phyloP scores from a whole-genome alignment of 2,329 filamentous ascomycete species.

The Fusarium poae region DNA sequence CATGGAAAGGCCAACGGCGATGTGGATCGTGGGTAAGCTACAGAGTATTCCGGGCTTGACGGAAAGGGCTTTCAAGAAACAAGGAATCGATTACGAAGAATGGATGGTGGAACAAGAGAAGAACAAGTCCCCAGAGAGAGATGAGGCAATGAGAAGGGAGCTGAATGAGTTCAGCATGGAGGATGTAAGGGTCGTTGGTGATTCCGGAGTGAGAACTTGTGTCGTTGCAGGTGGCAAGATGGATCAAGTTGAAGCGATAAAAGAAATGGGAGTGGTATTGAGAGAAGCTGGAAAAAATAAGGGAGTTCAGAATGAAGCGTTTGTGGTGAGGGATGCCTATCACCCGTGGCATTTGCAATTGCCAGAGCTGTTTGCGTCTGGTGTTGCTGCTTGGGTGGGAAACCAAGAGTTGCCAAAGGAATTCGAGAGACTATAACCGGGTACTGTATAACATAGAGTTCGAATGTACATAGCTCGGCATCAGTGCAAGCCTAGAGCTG shows the following conservation, averaged over 20 bases:
- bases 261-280: conserved; percentile 16
- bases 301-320: conserved; percentile 13
- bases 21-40: conserved; percentile 10
- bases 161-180: conserved; percentile 15
- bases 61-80: conserved; percentile 1
- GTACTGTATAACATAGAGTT: neutral
- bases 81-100: conserved; percentile 34
- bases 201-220: conserved; percentile 25
- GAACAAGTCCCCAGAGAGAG: conserved; percentile 25
- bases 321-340: conserved; percentile 28
- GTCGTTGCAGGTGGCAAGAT: conserved; percentile 32
- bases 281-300: neutral
- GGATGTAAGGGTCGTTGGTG: conserved; percentile 1
- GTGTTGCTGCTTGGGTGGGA: conserved; percentile 18
- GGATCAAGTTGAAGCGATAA: conserved; percentile 23
- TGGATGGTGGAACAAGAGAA: conserved; percentile 14
- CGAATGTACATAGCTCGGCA: too few relatives aligned
- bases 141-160: neutral
- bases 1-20: conserved; percentile 9
- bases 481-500: too few relatives aligned
- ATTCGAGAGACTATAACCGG: conserved; percentile 7
- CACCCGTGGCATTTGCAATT: conserved; percentile 38
- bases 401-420: conserved; percentile 6
- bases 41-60: conserved; percentile 11
- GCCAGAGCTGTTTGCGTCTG: conserved; percentile 29